Percentiles rank a stretch among this genome's conserved stretches.
Evolutionary conservation across 345 rosid species (phyloP).

Genomic region (Ceriops tagal): DNA sequence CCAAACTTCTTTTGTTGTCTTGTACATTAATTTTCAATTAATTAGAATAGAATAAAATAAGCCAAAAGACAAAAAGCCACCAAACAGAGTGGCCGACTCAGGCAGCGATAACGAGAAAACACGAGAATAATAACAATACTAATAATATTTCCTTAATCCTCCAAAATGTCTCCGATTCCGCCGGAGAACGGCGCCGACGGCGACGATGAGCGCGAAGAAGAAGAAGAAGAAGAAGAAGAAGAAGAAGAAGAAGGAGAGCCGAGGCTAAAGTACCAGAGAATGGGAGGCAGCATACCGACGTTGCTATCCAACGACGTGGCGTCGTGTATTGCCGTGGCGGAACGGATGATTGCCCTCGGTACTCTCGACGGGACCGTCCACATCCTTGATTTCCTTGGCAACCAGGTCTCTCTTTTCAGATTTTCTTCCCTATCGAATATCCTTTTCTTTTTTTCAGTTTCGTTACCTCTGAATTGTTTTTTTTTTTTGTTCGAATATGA

Average conservation of each 20-base stretch:
- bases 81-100: no score
- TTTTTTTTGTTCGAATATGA: background rate
- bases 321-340: slow-evolving; percentile 87
- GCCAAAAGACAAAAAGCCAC: no score
- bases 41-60: no score
- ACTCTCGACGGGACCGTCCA: slow-evolving; percentile 82
- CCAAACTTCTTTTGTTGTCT: no score
- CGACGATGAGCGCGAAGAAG: slow-evolving; percentile 81
- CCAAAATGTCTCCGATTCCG: slow-evolving; percentile 69
- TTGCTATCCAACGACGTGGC: slow-evolving; percentile 86
- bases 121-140: no score
- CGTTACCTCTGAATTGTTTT: background rate
- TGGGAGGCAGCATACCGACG: slow-evolving; percentile 89
- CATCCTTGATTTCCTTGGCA: slow-evolving; percentile 95
- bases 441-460: background rate
- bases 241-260: slow-evolving; percentile 79
- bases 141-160: slow-evolving; percentile 4
- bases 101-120: background rate
- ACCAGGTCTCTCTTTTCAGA: slow-evolving; percentile 49
- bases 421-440: background rate
- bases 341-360: slow-evolving; percentile 97
- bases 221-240: slow-evolving; percentile 14
- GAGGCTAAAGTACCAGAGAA: slow-evolving; percentile 89
- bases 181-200: slow-evolving; percentile 92
- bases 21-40: no score